Conservation (phyloP, 805 yeast genomes). For the Saccharomycopsis capsularis region DNA sequence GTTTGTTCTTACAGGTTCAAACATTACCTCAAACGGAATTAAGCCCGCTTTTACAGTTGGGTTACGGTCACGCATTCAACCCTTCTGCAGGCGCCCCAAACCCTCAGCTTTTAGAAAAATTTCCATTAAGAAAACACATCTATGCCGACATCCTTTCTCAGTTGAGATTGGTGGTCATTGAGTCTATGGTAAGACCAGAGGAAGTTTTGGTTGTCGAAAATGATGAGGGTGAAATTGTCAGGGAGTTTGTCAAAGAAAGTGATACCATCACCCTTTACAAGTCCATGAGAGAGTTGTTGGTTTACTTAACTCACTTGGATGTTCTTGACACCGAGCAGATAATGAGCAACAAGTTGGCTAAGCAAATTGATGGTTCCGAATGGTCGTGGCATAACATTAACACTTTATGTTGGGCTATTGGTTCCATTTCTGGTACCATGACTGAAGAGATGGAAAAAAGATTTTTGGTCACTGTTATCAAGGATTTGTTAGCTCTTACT, state of each 20-base stretch:
- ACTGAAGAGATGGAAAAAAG: conserved; percentile 95
- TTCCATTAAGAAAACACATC: conserved; percentile 78
- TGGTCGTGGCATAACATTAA: conserved; percentile 99
- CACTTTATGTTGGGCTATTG: conserved; percentile 99
- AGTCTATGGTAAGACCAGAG: conserved; percentile 97
- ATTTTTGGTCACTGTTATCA: conserved; percentile 87
- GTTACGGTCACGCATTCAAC: conserved; percentile 33
- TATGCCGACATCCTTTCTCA: conserved; percentile 74
- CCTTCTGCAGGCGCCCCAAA: conserved; percentile 77
- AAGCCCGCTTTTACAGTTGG: conserved; percentile 70
- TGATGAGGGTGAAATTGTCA: conserved; percentile 98
- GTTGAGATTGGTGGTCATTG: conserved; percentile 88
- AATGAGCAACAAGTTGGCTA: conserved; percentile 84
- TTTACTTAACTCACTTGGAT: conserved; percentile 90
- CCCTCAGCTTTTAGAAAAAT: conserved; percentile 68
- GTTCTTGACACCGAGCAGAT: conserved; percentile 90
- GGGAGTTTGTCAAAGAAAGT: conserved; percentile 94
- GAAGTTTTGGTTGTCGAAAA: conserved; percentile 95
- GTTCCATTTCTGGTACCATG: conserved; percentile 98
- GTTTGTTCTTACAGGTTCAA: conserved; percentile 80
- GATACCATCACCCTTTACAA: conserved; percentile 95
- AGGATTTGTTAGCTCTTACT: conserved; percentile 83
- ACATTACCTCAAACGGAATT: conserved; percentile 64
- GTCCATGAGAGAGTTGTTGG: conserved; percentile 91
- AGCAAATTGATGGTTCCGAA: conserved; percentile 92